These are phyloP conservation scores for Boletus sp. DNA, from an alignment of 768 basidiomycete genomes.

Conservation along the genomic window DNA sequence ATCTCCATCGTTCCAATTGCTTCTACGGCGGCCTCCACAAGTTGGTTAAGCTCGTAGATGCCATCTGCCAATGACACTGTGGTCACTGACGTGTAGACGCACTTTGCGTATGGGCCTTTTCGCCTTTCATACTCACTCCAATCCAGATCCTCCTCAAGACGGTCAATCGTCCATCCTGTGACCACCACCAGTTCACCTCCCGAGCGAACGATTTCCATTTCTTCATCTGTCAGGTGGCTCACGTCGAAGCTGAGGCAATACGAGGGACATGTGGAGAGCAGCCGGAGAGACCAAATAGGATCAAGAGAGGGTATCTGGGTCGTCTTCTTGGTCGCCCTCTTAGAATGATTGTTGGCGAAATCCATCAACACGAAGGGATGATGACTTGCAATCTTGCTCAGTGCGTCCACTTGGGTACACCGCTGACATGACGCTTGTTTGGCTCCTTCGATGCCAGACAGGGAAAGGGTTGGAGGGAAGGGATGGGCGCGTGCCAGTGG, in stretches of 20 bases:
- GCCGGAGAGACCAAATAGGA: not conserved
- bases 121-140: not conserved
- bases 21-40: not conserved
- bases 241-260: conserved; percentile 15
- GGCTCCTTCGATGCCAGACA: not conserved
- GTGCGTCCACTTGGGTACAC: not conserved
- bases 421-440: not conserved
- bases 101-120: conserved; percentile 8
- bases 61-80: not conserved
- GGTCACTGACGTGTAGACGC: conserved; percentile 4
- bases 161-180: not conserved
- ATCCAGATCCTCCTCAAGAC: not conserved
- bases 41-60: not conserved
- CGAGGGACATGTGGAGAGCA: conserved; percentile 9
- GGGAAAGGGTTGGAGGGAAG: not conserved
- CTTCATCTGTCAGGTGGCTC: conserved; percentile 1
- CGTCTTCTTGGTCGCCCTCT: not conserved
- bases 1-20: conserved; percentile 6
- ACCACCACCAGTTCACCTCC: not conserved
- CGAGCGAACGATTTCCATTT: not conserved
- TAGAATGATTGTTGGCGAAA: not conserved
- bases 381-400: not conserved
- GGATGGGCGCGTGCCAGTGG: not conserved
- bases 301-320: conserved; percentile 1
- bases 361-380: conserved; percentile 3